Evolutionary conservation across 23 red algal species (phyloP).

Genomic region (Gracilaria domingensis): DNA sequence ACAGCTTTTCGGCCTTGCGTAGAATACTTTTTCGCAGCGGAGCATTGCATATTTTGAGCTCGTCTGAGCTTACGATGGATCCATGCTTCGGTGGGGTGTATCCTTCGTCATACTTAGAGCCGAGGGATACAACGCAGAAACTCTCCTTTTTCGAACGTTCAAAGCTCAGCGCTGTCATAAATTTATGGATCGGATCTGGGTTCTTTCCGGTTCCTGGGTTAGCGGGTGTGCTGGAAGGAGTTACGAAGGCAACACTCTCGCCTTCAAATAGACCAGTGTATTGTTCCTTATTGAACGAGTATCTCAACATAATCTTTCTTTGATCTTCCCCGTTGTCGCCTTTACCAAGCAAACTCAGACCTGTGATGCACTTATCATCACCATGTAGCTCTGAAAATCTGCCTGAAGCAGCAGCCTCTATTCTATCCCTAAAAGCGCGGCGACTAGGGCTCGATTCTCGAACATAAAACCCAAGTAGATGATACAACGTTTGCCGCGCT

Average conservation of each 20-base stretch:
- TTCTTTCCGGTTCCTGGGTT: neutral
- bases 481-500: constrained; percentile 16
- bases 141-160: neutral
- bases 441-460: constrained; percentile 65
- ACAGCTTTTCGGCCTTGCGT: constrained; percentile 45
- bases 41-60: constrained; percentile 65
- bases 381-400: constrained; percentile 42
- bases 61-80: constrained; percentile 49
- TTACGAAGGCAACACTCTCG: constrained; percentile 64
- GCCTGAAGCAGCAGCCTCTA: constrained; percentile 36
- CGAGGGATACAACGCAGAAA: neutral
- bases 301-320: constrained; percentile 22
- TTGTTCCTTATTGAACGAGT: constrained; percentile 47
- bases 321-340: neutral
- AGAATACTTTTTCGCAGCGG: constrained; percentile 54
- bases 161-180: constrained; percentile 27
- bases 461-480: constrained; percentile 71
- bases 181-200: constrained; percentile 19
- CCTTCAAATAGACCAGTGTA: constrained; percentile 27
- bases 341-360: neutral
- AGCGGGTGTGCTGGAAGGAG: neutral
- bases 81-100: constrained; percentile 32
- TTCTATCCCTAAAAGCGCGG: constrained; percentile 58
- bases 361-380: constrained; percentile 67
- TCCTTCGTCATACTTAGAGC: neutral